phyloP scores from a whole-genome alignment of 306 rosid species.

The Hylodesmum podocarpum region DNA sequence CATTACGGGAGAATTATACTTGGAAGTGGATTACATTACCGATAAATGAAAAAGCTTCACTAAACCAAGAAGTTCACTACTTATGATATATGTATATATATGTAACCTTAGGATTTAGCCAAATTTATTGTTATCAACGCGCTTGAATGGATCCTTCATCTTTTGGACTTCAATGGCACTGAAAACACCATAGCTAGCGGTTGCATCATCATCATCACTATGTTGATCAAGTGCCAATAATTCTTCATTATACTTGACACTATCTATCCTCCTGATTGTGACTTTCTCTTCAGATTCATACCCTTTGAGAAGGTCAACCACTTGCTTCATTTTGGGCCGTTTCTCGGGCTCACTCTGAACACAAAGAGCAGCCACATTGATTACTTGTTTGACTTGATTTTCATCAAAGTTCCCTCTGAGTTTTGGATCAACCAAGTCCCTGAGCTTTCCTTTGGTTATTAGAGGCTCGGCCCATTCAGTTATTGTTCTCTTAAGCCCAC shows the following conservation, averaged over 20 bases:
- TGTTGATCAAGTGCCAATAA: constrained; percentile 54
- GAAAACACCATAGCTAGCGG: constrained; percentile 68
- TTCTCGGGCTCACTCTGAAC: constrained; percentile 64
- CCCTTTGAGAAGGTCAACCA: constrained; percentile 65
- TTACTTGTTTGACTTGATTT: constrained; percentile 52
- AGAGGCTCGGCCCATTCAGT: constrained; percentile 79
- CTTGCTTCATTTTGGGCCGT: constrained; percentile 71
- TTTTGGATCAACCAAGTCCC: constrained; percentile 63
- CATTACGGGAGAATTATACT: background rate
- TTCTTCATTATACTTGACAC: constrained; percentile 48
- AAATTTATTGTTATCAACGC: constrained; percentile 22
- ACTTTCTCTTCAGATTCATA: constrained; percentile 39
- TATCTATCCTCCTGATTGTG: constrained; percentile 43
- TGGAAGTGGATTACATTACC: constrained; percentile 9
- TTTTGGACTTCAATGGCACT: constrained; percentile 71
- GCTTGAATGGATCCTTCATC: constrained; percentile 51
- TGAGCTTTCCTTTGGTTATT: constrained; percentile 52
- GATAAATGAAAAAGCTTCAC: constrained; percentile 8
- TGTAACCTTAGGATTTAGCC: background rate
- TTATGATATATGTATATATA: background rate
- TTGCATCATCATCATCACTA: constrained; percentile 47
- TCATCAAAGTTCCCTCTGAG: constrained; percentile 70
- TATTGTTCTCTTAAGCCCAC: constrained; percentile 75
- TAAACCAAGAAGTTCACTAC: constrained; percentile 4
- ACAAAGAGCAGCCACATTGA: constrained; percentile 68